Evolutionary conservation across 2,329 filamentous ascomycete species (phyloP).

Genomic region (Beauveria asiatica): DNA sequence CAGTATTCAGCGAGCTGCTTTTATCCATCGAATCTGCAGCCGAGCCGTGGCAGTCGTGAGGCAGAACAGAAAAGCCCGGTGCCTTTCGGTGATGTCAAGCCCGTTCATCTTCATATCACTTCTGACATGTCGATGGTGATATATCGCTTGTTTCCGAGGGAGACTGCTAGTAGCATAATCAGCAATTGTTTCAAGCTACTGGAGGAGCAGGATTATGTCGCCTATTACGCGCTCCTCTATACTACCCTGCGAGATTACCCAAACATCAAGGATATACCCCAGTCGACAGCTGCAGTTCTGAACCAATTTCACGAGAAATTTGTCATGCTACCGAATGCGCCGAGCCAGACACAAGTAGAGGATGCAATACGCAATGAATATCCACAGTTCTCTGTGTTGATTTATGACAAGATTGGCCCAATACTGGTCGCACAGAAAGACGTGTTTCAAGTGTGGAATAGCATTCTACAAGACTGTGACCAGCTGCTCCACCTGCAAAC

Average conservation of each 20-base stretch:
- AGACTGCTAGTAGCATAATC: neutral
- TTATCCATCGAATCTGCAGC: no score
- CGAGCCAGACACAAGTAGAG: neutral
- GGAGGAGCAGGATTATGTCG: neutral
- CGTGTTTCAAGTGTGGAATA: neutral
- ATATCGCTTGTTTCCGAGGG: neutral
- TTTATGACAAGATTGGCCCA: neutral
- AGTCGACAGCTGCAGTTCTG: neutral
- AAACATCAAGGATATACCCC: neutral
- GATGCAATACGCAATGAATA: neutral
- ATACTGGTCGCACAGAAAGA: neutral
- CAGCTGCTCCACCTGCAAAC: neutral
- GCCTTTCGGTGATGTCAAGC: neutral
- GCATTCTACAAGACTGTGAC: neutral
- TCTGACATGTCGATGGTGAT: neutral
- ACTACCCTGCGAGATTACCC: neutral
- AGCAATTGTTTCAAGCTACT: neutral
- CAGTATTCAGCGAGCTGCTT: no score
- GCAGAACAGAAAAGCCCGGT: no score
- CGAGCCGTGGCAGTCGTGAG: no score
- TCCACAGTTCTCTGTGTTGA: neutral
- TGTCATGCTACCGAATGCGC: neutral
- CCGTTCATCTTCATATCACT: neutral
- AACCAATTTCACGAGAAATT: neutral
- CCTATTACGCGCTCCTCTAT: neutral